phyloP scores from a whole-genome alignment of 331 rosid genomes.

The Dryas integrifolia region DNA sequence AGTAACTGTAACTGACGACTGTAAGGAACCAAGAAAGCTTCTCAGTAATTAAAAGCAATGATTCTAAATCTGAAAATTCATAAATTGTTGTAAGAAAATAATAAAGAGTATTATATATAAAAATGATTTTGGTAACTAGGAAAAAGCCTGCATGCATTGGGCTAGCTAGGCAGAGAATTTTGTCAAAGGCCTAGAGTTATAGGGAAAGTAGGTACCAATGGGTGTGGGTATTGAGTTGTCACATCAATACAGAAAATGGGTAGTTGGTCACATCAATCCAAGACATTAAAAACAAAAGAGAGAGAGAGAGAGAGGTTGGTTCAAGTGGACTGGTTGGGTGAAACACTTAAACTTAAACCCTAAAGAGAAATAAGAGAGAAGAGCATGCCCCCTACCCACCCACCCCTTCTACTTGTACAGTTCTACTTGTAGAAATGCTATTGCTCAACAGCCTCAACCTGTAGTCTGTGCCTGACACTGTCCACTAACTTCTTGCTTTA shows the following conservation, averaged over 20 bases:
- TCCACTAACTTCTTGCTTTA: too few species aligned
- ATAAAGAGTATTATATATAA: neutral
- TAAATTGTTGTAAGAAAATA: too few species aligned
- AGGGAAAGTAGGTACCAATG: neutral
- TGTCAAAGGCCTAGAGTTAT: conserved; percentile 2
- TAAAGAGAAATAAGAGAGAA: too few species aligned
- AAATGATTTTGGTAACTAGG: too few species aligned
- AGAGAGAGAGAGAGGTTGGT: too few species aligned
- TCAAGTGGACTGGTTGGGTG: too few species aligned
- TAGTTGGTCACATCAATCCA: conserved; percentile 25
- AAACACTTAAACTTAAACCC: too few species aligned
- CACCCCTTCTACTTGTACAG: too few species aligned
- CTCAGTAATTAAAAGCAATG: neutral
- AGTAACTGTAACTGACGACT: neutral
- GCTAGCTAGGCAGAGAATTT: neutral
- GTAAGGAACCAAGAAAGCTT: neutral
- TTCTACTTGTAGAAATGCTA: too few species aligned
- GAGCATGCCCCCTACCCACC: too few species aligned
- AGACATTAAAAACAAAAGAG: neutral
- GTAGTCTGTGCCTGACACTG: too few species aligned
- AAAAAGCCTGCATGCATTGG: neutral
- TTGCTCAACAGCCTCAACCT: too few species aligned
- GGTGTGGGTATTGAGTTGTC: conserved; percentile 8
- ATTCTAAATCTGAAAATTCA: neutral
- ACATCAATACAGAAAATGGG: neutral